These are phyloP conservation scores for Vitis labrusca DNA, from an alignment of 164 flowering plant species.

Conservation along the genomic window DNA sequence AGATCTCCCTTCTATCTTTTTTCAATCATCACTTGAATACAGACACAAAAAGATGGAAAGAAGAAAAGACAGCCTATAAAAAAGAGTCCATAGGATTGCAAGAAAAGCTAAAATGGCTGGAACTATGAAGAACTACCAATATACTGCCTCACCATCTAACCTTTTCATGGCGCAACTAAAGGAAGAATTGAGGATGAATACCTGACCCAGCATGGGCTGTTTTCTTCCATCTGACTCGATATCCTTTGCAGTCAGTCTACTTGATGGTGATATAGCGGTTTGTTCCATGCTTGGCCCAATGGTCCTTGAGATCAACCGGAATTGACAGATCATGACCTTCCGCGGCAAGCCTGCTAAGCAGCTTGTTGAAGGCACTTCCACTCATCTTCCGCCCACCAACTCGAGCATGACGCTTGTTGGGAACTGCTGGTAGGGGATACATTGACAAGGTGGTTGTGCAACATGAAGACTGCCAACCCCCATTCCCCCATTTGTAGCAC, in stretches of 20 bases:
- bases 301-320: constrained; percentile 67
- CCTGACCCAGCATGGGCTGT: background rate
- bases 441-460: constrained; percentile 69
- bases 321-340: constrained; percentile 67
- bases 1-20: background rate
- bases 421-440: constrained; percentile 70
- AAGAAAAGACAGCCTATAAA: background rate
- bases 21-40: background rate
- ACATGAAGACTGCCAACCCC: constrained; percentile 86
- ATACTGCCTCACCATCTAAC: too few species aligned
- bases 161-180: background rate
- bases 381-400: constrained; percentile 84
- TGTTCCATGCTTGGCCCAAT: constrained; percentile 85
- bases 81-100: background rate
- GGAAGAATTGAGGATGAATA: constrained; percentile 3
- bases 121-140: too few species aligned
- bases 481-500: constrained; percentile 87
- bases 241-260: constrained; percentile 18
- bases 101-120: too few species aligned
- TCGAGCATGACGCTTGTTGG: constrained; percentile 74
- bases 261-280: constrained; percentile 77
- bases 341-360: constrained; percentile 61
- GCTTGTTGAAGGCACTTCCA: constrained; percentile 63
- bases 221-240: too few species aligned
- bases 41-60: background rate